Evolutionary conservation across 306 rosid species (phyloP), one percentile per base, ranked within the genome.

Genomic region (Vigna hirtella): DNA sequence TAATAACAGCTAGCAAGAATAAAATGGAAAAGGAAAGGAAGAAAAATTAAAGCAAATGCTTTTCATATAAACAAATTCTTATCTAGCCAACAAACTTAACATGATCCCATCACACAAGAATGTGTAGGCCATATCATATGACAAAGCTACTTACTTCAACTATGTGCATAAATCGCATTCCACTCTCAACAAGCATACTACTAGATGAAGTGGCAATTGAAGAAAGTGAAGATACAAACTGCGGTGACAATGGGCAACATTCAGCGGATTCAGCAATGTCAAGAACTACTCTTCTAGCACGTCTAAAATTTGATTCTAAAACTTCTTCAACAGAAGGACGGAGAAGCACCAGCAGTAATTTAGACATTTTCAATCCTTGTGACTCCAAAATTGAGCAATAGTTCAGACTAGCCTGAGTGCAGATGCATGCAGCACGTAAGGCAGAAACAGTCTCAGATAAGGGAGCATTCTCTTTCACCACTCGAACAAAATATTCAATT

Each of bases 261-360:
- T 88, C 94, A 63, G 81, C 89, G 68, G 90, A 83, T 69, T 89
- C 98, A 58, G 83, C 84, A 91, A 90, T 85, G 85, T 89, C 97
- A 74, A 95, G 92, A 79, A 93, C 81, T 57, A 48, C 85, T 87
- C 83, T 90, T 82, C 96, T 88, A 73, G 98, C 99, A 61, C 98
- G 85, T 80, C 98, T 89, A 58, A 95, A 93, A 80, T 93, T 95
- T 81, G 89, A 86, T 82, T 95, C 99, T 77, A 95, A 81, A 77
- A 93, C 96, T 86, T 91, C 98, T 88, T 95, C 99, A 76, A 95
- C 76, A 74, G 86, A 95, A 85, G 99, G 88, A 63, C 91, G 93
- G 63, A 95, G 78, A 72, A 95, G 90, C 73, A 95, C 97, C 89
- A 95, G 78, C 72, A 95, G 81, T 80, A 95, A 83, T 80, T 95